A percentile compares a stretch with the other conserved stretches of the same genome.
These are phyloP conservation scores for Auricularia sp. DNA, from an alignment of 768 basidiomycete species.

Conservation along the genomic window DNA sequence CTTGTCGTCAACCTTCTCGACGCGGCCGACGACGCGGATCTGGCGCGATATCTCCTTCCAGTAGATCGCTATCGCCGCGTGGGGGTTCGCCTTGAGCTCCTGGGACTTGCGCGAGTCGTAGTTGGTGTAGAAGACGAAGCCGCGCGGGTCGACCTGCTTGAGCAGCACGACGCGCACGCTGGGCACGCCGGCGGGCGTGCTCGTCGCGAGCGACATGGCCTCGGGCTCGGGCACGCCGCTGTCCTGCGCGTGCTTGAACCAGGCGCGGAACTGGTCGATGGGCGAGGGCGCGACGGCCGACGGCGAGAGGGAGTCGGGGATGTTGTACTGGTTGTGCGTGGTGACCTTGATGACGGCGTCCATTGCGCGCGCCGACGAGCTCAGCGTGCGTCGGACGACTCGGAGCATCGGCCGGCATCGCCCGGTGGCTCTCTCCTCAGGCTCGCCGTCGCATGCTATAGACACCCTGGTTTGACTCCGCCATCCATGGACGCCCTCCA, in stretches of 20 bases:
- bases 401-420: background rate
- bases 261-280: constrained; percentile 73
- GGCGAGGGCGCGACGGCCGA: constrained; percentile 54
- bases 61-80: constrained; percentile 80
- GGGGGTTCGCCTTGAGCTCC: constrained; percentile 68
- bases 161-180: constrained; percentile 85
- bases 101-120: constrained; percentile 86
- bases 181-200: constrained; percentile 59
- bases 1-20: constrained; percentile 61
- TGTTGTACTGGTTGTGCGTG: constrained; percentile 67
- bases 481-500: background rate
- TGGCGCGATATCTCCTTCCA: constrained; percentile 79
- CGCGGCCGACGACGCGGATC: constrained; percentile 76
- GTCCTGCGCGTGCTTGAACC: constrained; percentile 63
- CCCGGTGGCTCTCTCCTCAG: background rate
- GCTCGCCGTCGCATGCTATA: background rate
- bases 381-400: background rate
- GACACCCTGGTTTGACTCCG: background rate
- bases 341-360: constrained; percentile 34
- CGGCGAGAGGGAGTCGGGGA: constrained; percentile 56
- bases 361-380: background rate
- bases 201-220: constrained; percentile 74
- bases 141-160: constrained; percentile 77
- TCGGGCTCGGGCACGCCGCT: constrained; percentile 77
- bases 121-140: constrained; percentile 97